Evolutionary conservation across 2,329 filamentous ascomycete species (phyloP), one percentile per base, ranked within the genome.

Genomic region (Zopfia rhizophila): DNA sequence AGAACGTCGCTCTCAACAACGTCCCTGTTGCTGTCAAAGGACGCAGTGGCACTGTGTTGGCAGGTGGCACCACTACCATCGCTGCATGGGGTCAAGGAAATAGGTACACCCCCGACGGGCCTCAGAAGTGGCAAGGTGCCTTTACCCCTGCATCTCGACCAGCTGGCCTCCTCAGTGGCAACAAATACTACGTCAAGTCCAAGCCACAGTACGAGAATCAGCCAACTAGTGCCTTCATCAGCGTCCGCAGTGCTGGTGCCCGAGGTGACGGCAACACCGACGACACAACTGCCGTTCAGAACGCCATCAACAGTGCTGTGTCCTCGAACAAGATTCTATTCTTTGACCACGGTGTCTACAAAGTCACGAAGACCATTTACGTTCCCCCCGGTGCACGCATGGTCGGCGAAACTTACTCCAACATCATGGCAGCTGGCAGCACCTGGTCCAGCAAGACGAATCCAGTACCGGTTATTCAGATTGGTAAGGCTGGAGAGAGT

Each of bases 351-450:
- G 82, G 82, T 30, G 76, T 79, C 8, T 85, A 85, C 66, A 70
- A 81, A 18, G 75, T 85, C 45, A 82, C 78, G 10, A 74, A 77
- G n/a, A 84, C 82, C 0, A 72, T 85, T 54, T 76, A 78, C 54
- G 70, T 85, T 3, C 82, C 82, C 11, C 87, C 87, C 70, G 82
- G 90, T 60, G 85, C 92, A 72, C 86, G 84, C 68, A 89, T 96
- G 69, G 89, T 88, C 1, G 91, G 91, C 58, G 91, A 96, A 74
- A 84, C 91, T 56, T 95, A 89, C 86, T 86, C 91, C 2, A 75
- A 91, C 39, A 88, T 96, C 68, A 89, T 96, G 84, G 90, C 89
- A 10, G 82, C 85, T 32, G 91, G 91, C 36, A 66, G 75, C 62
- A 78, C 51, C 6, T 75, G 68, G 54, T 40, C 48, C 8, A 63